Evolutionary conservation across 2,329 filamentous ascomycete species (phyloP).

Genomic region (Aspergillus melleus): DNA sequence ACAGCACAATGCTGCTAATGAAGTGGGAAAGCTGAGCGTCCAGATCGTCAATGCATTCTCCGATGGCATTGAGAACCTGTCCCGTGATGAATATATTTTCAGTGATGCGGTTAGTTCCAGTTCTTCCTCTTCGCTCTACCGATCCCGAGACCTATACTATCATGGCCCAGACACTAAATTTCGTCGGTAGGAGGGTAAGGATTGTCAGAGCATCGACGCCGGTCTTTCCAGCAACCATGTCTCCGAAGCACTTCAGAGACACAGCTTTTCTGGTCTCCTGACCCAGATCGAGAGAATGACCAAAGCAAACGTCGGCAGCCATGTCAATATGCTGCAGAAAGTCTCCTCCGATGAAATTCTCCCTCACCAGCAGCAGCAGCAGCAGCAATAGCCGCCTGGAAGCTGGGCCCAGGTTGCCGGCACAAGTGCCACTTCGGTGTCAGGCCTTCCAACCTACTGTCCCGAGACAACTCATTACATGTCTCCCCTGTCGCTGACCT

Average conservation of each 20-base stretch:
- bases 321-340: conserved; percentile 5
- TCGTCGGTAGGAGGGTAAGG: conserved; percentile 1
- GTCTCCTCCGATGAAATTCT: conserved; percentile 6
- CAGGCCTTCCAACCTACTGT: conserved; percentile 3
- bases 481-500: conserved; percentile 14
- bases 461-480: conserved; percentile 17
- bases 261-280: conserved; percentile 13
- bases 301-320: conserved; percentile 3
- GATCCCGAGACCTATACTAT: neutral
- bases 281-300: conserved; percentile 15
- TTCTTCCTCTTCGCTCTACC: neutral
- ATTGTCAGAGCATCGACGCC: neutral
- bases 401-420: conserved; percentile 24
- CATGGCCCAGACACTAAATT: neutral
- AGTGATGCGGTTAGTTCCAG: conserved; percentile 15
- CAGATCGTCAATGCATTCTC: conserved; percentile 35
- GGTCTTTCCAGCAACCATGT: neutral
- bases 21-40: conserved; percentile 35
- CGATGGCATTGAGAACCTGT: conserved; percentile 27
- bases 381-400: conserved; percentile 12
- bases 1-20: conserved; percentile 34
- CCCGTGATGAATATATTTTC: conserved; percentile 18
- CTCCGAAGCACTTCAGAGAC: conserved; percentile 13
- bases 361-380: neutral
- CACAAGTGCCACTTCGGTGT: conserved; percentile 4